These are phyloP conservation scores for Didymella pomorum DNA, from an alignment of 2,329 filamentous ascomycete genomes.

Conservation along the genomic window DNA sequence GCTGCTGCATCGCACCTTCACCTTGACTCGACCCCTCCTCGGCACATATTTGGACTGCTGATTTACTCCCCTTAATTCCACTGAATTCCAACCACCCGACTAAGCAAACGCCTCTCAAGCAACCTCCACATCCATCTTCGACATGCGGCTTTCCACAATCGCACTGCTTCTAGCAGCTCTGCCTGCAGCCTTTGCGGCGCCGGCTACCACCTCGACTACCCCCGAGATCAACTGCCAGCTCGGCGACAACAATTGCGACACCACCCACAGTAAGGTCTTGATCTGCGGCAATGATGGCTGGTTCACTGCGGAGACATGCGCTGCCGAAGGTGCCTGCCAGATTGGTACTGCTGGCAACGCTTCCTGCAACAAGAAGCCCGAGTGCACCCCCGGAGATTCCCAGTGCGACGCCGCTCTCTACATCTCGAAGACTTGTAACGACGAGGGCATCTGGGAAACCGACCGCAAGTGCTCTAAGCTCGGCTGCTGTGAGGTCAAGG, in stretches of 20 bases:
- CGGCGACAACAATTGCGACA: slow-evolving; percentile 12
- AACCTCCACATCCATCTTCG: background rate
- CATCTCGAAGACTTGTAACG: slow-evolving; percentile 7
- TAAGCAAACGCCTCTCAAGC: background rate
- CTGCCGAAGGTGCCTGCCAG: background rate
- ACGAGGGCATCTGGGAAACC: slow-evolving; percentile 10
- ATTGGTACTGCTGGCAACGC: slow-evolving; percentile 7
- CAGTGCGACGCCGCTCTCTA: slow-evolving; percentile 14
- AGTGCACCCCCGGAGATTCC: slow-evolving; percentile 3
- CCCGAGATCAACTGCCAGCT: background rate
- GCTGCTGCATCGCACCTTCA: background rate
- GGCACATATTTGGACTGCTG: background rate
- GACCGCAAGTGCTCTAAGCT: slow-evolving; percentile 20
- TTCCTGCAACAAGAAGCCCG: slow-evolving; percentile 4
- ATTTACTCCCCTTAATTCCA: background rate
- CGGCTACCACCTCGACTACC: background rate
- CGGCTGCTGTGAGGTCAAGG: slow-evolving; percentile 15
- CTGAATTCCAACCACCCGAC: background rate
- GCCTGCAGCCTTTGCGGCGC: background rate
- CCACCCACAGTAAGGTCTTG: background rate
- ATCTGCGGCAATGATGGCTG: slow-evolving; percentile 5
- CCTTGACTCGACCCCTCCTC: background rate
- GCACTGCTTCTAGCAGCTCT: background rate
- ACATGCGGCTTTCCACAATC: background rate
- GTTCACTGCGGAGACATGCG: slow-evolving; percentile 5